A percentile compares a stretch with the other conserved stretches of the same genome.
Conservation (phyloP, 2,329 filamentous ascomycete species). For the Alternaria sp. region DNA sequence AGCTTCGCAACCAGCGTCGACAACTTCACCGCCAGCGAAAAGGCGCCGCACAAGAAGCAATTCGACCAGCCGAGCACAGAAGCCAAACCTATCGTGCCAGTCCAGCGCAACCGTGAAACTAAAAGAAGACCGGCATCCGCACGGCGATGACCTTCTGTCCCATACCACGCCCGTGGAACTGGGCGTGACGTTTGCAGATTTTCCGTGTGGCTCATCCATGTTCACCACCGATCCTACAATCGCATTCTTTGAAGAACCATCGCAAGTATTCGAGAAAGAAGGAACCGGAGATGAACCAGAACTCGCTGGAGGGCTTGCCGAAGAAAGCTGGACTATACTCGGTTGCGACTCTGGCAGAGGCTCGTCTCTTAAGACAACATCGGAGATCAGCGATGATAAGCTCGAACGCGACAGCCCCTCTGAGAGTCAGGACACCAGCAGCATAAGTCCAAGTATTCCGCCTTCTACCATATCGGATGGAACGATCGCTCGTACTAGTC, state of each 20-base stretch:
- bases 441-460: neutral
- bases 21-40: constrained; percentile 32
- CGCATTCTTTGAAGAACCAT: constrained; percentile 1
- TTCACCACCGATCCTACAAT: constrained; percentile 14
- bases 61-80: constrained; percentile 5
- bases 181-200: constrained; percentile 39
- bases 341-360: constrained; percentile 33
- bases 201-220: constrained; percentile 28
- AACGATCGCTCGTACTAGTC: constrained; percentile 15
- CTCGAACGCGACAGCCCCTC: constrained; percentile 14
- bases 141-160: constrained; percentile 5
- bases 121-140: neutral
- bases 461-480: constrained; percentile 10
- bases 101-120: neutral
- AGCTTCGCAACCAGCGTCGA: constrained; percentile 30
- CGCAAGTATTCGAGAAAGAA: constrained; percentile 1
- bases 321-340: constrained; percentile 16
- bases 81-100: neutral
- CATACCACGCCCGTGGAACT: constrained; percentile 18
- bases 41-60: constrained; percentile 37
- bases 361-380: constrained; percentile 34
- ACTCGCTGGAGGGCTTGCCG: constrained; percentile 12
- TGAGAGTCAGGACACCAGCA: constrained; percentile 6
- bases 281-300: neutral
- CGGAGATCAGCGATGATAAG: constrained; percentile 26